These are phyloP conservation scores for Urtica urens DNA, from an alignment of 306 rosid species.

Conservation along the genomic window DNA sequence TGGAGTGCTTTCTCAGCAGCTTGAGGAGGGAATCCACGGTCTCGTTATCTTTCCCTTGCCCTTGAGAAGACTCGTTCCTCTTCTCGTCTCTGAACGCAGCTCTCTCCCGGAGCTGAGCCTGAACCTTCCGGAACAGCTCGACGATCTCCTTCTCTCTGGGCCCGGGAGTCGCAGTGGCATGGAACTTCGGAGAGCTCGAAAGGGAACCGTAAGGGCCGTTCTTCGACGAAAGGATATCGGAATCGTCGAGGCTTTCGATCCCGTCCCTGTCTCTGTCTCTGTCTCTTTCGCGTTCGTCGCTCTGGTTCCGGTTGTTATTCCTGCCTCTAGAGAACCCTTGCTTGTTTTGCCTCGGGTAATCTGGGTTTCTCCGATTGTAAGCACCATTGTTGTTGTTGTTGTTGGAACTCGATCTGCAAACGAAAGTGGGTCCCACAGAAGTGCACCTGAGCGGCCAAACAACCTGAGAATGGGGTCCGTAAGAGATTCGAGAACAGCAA, in stretches of 20 bases:
- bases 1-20: slow-evolving; percentile 71
- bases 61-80: slow-evolving; percentile 48
- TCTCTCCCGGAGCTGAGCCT: slow-evolving; percentile 77
- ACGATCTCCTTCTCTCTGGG: slow-evolving; percentile 93
- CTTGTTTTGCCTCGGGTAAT: slow-evolving; percentile 66
- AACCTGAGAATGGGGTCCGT: slow-evolving; percentile 32
- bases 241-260: slow-evolving; percentile 59
- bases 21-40: slow-evolving; percentile 89
- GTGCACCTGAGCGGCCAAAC: slow-evolving; percentile 35
- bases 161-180: slow-evolving; percentile 75
- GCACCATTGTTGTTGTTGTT: slow-evolving; percentile 26
- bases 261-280: slow-evolving; percentile 51
- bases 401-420: slow-evolving; percentile 42
- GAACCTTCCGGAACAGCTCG: slow-evolving; percentile 86
- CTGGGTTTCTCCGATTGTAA: slow-evolving; percentile 44
- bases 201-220: slow-evolving; percentile 62
- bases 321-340: slow-evolving; percentile 48
- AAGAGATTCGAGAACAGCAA: slow-evolving; percentile 30
- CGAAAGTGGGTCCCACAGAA: slow-evolving; percentile 30
- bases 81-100: slow-evolving; percentile 67
- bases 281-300: slow-evolving; percentile 29
- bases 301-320: slow-evolving; percentile 58
- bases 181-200: slow-evolving; percentile 44
- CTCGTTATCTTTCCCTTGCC: slow-evolving; percentile 46
- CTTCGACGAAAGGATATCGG: slow-evolving; percentile 50